These are phyloP conservation scores for Apiotrichum sp. DNA, from an alignment of 1,284 basidiomycete genomes.

Conservation along the genomic window DNA sequence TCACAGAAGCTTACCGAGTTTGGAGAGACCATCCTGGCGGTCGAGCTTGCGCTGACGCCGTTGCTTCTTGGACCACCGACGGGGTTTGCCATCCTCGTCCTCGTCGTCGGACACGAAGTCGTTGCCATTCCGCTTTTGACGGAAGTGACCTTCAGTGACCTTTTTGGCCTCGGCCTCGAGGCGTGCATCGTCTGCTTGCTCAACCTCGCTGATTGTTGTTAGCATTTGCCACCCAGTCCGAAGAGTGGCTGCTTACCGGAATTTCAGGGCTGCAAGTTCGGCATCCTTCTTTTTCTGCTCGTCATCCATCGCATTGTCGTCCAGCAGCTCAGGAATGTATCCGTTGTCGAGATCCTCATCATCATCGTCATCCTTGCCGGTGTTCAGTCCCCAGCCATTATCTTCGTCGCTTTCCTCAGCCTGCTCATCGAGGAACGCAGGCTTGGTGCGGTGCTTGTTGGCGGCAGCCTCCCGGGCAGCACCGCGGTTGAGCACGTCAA, in stretches of 20 bases:
- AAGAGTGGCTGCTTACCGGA: conserved; percentile 20
- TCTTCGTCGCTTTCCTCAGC: conserved; percentile 50
- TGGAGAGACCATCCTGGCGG: conserved; percentile 28
- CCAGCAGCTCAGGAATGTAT: conserved; percentile 32
- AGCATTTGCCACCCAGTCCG: no score
- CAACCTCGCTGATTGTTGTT: conserved; percentile 23
- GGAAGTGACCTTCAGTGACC: conserved; percentile 32
- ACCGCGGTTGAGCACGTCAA: conserved; percentile 3
- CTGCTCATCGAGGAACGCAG: conserved; percentile 31
- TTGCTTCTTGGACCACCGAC: conserved; percentile 22
- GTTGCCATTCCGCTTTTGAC: conserved; percentile 25
- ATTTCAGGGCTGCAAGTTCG: conserved; percentile 29
- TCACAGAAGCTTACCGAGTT: conserved; percentile 18
- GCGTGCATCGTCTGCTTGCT: conserved; percentile 31
- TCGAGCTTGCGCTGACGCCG: conserved; percentile 24
- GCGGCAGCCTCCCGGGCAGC: not conserved
- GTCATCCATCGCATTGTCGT: conserved; percentile 29
- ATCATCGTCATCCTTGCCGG: conserved; percentile 25
- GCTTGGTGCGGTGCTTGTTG: not conserved
- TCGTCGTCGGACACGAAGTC: conserved; percentile 36
- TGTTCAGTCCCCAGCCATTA: conserved; percentile 25
- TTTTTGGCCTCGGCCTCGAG: conserved; percentile 33
- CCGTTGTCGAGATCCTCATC: conserved; percentile 27
- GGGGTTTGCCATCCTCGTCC: conserved; percentile 20
- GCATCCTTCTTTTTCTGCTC: conserved; percentile 24